Percentiles rank a stretch among this genome's conserved stretches.
These are phyloP conservation scores for Kandelia obovata DNA, from an alignment of 345 rosid species.

Conservation along the genomic window DNA sequence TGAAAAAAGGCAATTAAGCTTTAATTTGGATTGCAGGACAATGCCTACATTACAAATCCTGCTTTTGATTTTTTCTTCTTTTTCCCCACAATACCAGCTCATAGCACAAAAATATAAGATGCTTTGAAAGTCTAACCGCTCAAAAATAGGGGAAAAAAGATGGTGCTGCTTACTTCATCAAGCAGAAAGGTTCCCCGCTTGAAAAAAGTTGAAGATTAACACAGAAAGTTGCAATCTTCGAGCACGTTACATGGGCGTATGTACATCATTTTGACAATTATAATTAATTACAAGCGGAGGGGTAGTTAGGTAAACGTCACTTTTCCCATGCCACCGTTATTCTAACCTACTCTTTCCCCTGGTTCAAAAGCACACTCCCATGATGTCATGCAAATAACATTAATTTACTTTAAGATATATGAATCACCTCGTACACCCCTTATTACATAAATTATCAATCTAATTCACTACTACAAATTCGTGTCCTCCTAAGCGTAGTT, in stretches of 20 bases:
- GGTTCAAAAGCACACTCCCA: not conserved
- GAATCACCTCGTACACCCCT: not conserved
- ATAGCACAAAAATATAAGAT: too few species aligned
- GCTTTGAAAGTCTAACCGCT: too few species aligned
- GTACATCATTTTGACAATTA: slow-evolving; percentile 7
- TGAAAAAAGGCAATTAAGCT: not conserved
- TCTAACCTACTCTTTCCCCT: slow-evolving; percentile 24
- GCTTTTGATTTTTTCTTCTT: not conserved
- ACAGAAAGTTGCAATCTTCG: too few species aligned
- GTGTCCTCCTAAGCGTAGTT: not conserved
- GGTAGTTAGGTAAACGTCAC: slow-evolving; percentile 41
- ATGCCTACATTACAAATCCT: not conserved
- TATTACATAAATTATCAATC: not conserved
- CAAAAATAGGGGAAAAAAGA: too few species aligned
- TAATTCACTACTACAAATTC: not conserved
- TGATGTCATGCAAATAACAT: not conserved
- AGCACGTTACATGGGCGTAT: not conserved
- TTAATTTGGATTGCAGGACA: not conserved
- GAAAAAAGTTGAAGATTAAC: too few species aligned
- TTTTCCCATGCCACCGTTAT: slow-evolving; percentile 20
- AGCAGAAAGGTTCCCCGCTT: too few species aligned
- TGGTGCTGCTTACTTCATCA: too few species aligned
- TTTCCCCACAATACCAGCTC: not conserved
- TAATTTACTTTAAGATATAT: not conserved
- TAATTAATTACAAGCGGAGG: slow-evolving; percentile 26